These are phyloP conservation scores for Voacanga thouarsii DNA, from an alignment of 257 asterid species.

Conservation along the genomic window DNA sequence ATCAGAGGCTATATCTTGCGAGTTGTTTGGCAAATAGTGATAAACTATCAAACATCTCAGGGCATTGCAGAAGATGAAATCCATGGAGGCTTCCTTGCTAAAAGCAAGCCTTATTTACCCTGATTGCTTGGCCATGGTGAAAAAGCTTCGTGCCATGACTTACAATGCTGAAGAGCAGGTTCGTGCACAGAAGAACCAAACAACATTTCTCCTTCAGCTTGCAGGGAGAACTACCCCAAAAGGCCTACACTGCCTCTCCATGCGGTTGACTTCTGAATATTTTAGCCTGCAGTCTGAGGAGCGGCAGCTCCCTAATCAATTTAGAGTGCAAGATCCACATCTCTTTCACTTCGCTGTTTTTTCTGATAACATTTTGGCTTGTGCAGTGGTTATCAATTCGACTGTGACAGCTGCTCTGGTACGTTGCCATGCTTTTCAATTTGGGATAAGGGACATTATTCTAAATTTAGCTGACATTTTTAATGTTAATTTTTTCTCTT, in stretches of 20 bases:
- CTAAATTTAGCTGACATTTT: background rate
- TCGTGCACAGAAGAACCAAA: conserved; percentile 56
- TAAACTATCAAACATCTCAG: conserved; percentile 38
- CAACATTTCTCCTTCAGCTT: conserved; percentile 62
- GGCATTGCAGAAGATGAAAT: conserved; percentile 85
- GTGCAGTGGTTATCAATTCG: conserved; percentile 89
- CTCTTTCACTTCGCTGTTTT: conserved; percentile 78
- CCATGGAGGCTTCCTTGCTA: conserved; percentile 65
- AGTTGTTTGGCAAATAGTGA: background rate
- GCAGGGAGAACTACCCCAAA: conserved; percentile 90
- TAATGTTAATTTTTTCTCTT: background rate
- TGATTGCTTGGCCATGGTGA: conserved; percentile 79
- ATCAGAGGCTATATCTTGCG: background rate
- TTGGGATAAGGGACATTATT: background rate
- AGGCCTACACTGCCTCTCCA: conserved; percentile 89
- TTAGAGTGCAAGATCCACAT: conserved; percentile 54
- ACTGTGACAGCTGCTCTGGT: conserved; percentile 71
- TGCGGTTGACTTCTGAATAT: conserved; percentile 85
- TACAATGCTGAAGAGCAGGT: conserved; percentile 83
- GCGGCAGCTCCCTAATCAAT: conserved; percentile 55
- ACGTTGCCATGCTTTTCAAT: conserved; percentile 26
- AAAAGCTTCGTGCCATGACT: conserved; percentile 85
- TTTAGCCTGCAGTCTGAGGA: conserved; percentile 57
- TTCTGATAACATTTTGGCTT: conserved; percentile 90
- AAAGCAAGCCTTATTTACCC: conserved; percentile 79